A percentile compares a stretch with the other conserved stretches of the same genome.
These are phyloP conservation scores for Umbelopsis isabellina DNA, from an alignment of 192 early-diverging fungal genomes.

Conservation along the genomic window DNA sequence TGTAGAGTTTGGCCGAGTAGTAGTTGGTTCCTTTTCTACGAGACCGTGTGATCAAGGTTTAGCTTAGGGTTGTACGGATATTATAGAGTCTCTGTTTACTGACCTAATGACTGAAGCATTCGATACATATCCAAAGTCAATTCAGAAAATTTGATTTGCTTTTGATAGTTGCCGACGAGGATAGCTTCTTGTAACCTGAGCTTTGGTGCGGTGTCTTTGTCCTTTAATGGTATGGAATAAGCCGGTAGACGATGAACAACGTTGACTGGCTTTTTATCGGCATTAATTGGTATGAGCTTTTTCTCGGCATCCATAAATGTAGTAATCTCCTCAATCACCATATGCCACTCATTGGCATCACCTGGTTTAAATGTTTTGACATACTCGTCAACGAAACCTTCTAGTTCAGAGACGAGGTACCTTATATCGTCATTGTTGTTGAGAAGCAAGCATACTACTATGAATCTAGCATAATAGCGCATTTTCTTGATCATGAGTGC, in stretches of 20 bases:
- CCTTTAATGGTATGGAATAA: slow-evolving; percentile 47
- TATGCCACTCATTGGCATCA: slow-evolving; percentile 90
- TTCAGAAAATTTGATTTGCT: slow-evolving; percentile 98
- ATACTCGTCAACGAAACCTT: slow-evolving; percentile 86
- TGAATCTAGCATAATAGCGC: slow-evolving; percentile 97
- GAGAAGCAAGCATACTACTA: slow-evolving; percentile 89
- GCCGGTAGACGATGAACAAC: slow-evolving; percentile 57
- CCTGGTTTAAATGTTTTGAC: slow-evolving; percentile 81
- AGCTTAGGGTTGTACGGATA: no score
- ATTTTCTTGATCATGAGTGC: slow-evolving; percentile 96
- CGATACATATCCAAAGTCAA: slow-evolving; percentile 97
- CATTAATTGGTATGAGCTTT: slow-evolving; percentile 68
- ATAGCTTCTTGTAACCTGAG: slow-evolving; percentile 92
- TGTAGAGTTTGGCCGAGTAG: background rate
- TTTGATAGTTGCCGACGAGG: slow-evolving; percentile 92
- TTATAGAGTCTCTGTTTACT: background rate
- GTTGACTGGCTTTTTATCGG: slow-evolving; percentile 50
- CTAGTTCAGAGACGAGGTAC: slow-evolving; percentile 84
- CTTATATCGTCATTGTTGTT: slow-evolving; percentile 83
- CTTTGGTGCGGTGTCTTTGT: slow-evolving; percentile 63
- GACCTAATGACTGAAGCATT: slow-evolving; percentile 89
- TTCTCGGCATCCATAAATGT: slow-evolving; percentile 89
- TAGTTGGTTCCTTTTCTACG: background rate
- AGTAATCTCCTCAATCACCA: slow-evolving; percentile 75
- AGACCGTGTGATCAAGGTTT: no score